Evolutionary conservation across 2,329 filamentous ascomycete species (phyloP).

Genomic region (Arachnomyces sp.): DNA sequence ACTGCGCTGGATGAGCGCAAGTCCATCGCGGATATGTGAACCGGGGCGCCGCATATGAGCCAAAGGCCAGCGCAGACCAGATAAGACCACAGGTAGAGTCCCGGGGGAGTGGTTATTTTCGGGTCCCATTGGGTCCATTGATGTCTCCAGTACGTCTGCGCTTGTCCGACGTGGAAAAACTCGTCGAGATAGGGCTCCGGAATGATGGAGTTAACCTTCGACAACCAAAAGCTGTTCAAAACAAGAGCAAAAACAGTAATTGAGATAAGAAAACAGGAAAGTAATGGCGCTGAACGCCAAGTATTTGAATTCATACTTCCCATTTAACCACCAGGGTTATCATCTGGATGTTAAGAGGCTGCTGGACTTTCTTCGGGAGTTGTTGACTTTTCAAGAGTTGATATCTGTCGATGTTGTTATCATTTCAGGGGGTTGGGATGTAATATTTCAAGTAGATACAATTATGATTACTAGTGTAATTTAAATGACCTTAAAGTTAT

Average conservation of each 20-base stretch:
- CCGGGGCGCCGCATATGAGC: constrained; percentile 21
- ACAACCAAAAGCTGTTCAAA: constrained; percentile 33
- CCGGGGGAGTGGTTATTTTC: constrained; percentile 94
- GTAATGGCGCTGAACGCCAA: not conserved
- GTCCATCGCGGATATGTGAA: constrained; percentile 24
- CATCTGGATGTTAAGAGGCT: not conserved
- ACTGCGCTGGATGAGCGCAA: constrained; percentile 32
- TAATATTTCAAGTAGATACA: constrained; percentile 1
- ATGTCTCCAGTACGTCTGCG: constrained; percentile 73
- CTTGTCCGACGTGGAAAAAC: constrained; percentile 69
- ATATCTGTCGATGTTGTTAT: too few species aligned
- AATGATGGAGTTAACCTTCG: constrained; percentile 40
- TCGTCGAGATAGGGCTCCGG: constrained; percentile 52
- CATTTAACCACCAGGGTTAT: not conserved
- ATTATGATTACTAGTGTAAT: too few species aligned
- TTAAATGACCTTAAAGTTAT: too few species aligned
- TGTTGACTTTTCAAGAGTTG: not conserved
- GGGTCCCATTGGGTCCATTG: constrained; percentile 78
- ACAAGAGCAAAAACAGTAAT: constrained; percentile 18
- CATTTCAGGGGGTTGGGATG: too few species aligned
- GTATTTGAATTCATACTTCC: not conserved
- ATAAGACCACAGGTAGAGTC: constrained; percentile 57
- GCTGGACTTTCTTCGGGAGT: not conserved
- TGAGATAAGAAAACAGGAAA: constrained; percentile 18
- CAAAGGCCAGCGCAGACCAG: constrained; percentile 23